A percentile compares a stretch with the other conserved stretches of the same genome.
These are phyloP conservation scores for Trypanosoma avium DNA, from an alignment of 208 protist species.

Conservation along the genomic window DNA sequence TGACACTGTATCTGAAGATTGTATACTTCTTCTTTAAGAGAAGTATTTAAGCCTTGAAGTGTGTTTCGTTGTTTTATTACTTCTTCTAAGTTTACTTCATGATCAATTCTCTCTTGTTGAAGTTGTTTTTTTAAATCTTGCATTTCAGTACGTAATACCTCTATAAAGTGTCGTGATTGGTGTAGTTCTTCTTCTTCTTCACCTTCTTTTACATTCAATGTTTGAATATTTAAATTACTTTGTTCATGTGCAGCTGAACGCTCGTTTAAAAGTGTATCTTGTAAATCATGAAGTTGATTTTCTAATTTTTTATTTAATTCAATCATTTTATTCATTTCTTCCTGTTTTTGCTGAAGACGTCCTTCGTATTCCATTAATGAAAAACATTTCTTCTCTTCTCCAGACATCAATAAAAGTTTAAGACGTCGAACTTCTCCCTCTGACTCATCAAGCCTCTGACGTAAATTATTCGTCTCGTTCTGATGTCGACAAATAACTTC, in stretches of 20 bases:
- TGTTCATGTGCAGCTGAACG: neutral
- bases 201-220: too few species aligned
- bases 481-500: conserved; percentile 26
- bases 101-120: conserved; percentile 8
- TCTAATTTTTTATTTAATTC: conserved; percentile 12
- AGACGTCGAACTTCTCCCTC: conserved; percentile 23
- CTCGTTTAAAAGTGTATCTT: conserved; percentile 16
- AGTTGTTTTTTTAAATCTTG: conserved; percentile 19
- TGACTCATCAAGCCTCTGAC: conserved; percentile 27
- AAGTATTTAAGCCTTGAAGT: neutral
- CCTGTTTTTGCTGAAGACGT: neutral
- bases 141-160: conserved; percentile 11
- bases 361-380: neutral
- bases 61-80: conserved; percentile 12
- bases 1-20: neutral
- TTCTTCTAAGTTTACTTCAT: conserved; percentile 5
- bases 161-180: neutral
- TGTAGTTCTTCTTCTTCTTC: conserved; percentile 4
- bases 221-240: too few species aligned
- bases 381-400: neutral
- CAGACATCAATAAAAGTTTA: conserved; percentile 3
- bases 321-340: conserved; percentile 16
- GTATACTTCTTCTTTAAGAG: conserved; percentile 7
- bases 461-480: conserved; percentile 25
- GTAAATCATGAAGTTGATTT: conserved; percentile 6